Percentiles rank a stretch among this genome's conserved stretches.
These are phyloP conservation scores for Ustilago shanxiensis DNA, from an alignment of 1,284 basidiomycete species.

Conservation along the genomic window DNA sequence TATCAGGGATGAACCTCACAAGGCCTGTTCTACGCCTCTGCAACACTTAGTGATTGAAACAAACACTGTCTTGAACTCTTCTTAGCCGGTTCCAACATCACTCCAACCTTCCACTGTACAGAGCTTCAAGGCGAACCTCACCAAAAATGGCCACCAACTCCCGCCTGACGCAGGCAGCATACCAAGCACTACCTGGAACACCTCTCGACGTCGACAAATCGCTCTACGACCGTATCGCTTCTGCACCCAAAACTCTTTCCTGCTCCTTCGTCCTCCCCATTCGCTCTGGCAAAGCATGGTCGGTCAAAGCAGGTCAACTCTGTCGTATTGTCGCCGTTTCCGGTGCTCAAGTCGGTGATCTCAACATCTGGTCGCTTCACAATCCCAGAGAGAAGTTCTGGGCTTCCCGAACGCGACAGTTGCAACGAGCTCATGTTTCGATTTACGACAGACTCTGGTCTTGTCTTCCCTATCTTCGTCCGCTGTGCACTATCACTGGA, in stretches of 20 bases:
- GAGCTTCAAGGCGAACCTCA: neutral
- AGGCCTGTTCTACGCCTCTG: neutral
- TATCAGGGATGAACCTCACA: neutral
- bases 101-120: too few species aligned
- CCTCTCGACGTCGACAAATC: slow-evolving; percentile 17
- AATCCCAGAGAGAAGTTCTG: slow-evolving; percentile 41
- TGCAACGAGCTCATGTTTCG: slow-evolving; percentile 40
- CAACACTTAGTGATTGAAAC: too few species aligned
- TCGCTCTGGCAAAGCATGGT: slow-evolving; percentile 28
- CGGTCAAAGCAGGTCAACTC: slow-evolving; percentile 22
- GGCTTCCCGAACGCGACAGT: slow-evolving; percentile 38
- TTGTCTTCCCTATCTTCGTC: slow-evolving; percentile 37
- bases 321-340: slow-evolving; percentile 20
- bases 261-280: slow-evolving; percentile 16
- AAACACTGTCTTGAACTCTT: neutral
- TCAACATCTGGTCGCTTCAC: slow-evolving; percentile 32
- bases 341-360: slow-evolving; percentile 27
- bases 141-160: slow-evolving; percentile 9
- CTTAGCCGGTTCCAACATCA: too few species aligned
- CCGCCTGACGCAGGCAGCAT: slow-evolving; percentile 21
- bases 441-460: slow-evolving; percentile 40
- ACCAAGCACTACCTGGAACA: slow-evolving; percentile 21
- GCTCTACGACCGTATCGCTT: slow-evolving; percentile 22
- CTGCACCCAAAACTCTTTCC: neutral
- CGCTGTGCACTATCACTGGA: slow-evolving; percentile 39